phyloP scores from a whole-genome alignment of 1,139 yeast genomes.

The Saccharomycopsis hybrid region DNA sequence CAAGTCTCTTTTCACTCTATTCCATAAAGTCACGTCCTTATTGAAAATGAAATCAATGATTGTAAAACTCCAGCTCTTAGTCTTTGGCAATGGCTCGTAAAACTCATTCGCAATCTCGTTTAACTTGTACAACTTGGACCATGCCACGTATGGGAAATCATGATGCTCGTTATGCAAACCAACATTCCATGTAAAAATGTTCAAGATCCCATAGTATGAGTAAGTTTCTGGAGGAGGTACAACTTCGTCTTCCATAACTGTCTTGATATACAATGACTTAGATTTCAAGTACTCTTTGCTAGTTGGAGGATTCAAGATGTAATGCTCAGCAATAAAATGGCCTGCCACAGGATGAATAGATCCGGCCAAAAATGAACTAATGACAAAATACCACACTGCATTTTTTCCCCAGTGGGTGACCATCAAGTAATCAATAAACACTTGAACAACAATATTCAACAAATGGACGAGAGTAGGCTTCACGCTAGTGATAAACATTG shows the following conservation, averaged over 20 bases:
- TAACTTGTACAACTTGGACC: constrained; percentile 71
- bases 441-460: constrained; percentile 57
- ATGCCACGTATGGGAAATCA: constrained; percentile 89
- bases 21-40: constrained; percentile 66
- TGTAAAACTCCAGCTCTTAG: constrained; percentile 74
- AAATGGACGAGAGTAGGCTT: constrained; percentile 71
- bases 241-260: constrained; percentile 24
- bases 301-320: constrained; percentile 59
- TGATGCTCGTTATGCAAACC: constrained; percentile 95
- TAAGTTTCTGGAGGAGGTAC: constrained; percentile 70
- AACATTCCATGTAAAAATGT: constrained; percentile 79
- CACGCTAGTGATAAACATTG: constrained; percentile 75
- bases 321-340: constrained; percentile 92
- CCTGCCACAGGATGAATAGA: constrained; percentile 93
- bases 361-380: constrained; percentile 84
- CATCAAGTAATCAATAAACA: constrained; percentile 49
- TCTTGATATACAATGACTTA: constrained; percentile 27
- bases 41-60: constrained; percentile 65
- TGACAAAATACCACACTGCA: constrained; percentile 57
- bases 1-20: constrained; percentile 63
- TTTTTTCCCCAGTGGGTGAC: constrained; percentile 58
- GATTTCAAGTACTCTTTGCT: constrained; percentile 14
- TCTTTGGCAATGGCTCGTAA: constrained; percentile 74
- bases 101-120: constrained; percentile 70
- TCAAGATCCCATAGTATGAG: constrained; percentile 79